Evolutionary conservation across 306 rosid genomes (phyloP), one percentile per base, ranked within the genome.

Genomic region (Vigna nakashimae): DNA sequence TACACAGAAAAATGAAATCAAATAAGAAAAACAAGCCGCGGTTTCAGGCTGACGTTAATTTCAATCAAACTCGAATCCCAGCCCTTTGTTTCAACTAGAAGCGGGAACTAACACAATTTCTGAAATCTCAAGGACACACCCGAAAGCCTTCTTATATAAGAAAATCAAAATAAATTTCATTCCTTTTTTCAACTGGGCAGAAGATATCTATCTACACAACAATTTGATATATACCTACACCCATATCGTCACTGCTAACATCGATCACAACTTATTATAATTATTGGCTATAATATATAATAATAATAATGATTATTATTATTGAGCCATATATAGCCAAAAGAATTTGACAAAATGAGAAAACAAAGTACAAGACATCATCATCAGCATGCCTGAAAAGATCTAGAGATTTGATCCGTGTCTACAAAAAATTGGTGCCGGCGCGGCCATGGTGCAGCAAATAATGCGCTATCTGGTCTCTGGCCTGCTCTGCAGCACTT

Each of bases 381-480:
- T 43, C 49, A 10, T 3, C 14, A 2, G 14, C 14, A 11, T 43
- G 49, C 4, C 49, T 10, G 4, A 10, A 43, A 11, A 12, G 15
- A 16, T 15, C 12, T 42, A 42, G 46, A 42, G 9, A 9, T 42
- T 42, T 42, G 7, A 50, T 50, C 3, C 7, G 12, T 10, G 38
- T 24, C 53, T 70, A 74, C 14, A 75, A 84, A 58, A 84, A 89
- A 48, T 73, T 58, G 10, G 83, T 78, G 75, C 91, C 93, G 1
- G 89, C 95, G 28, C 87, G 87, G 53, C 93, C 90, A 87, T 83
- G 90, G 84, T 89, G 97, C 24, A 91, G 68, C 91, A 93, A 80
- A 74, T 89, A 80, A 62, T 91, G 93, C 46, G 98, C 97, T 43
- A 93, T 91, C 42, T 65, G 80, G 59, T 93, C 98, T 40, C 98